phyloP scores from a whole-genome alignment of 306 rosid species.

The Cyclanthera cordifolia region DNA sequence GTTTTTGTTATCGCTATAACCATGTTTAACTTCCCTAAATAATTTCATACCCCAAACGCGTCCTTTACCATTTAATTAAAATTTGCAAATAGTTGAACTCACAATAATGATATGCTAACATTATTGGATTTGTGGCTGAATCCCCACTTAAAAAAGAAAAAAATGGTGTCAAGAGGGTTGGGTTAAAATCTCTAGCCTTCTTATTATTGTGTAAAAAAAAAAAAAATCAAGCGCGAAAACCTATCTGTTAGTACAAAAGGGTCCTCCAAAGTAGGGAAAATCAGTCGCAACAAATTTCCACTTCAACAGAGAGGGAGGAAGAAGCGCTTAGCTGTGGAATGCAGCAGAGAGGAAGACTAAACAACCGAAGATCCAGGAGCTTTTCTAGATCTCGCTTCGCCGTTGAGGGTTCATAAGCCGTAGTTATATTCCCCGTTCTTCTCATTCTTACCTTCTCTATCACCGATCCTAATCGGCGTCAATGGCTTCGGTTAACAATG shows the following conservation, averaged over 20 bases:
- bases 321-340: conserved; percentile 22
- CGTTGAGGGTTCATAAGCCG: conserved; percentile 47
- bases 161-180: too few relatives aligned
- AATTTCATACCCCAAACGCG: too few relatives aligned
- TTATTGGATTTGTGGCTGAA: too few relatives aligned
- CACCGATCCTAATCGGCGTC: conserved; percentile 8
- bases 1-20: too few relatives aligned
- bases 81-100: too few relatives aligned
- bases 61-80: too few relatives aligned
- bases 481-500: conserved; percentile 13
- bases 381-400: conserved; percentile 74
- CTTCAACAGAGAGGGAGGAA: not conserved
- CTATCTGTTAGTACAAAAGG: not conserved
- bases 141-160: too few relatives aligned
- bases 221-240: too few relatives aligned
- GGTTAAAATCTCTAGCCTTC: too few relatives aligned
- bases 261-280: conserved; percentile 4
- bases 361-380: conserved; percentile 80
- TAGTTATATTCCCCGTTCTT: not conserved
- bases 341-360: conserved; percentile 55
- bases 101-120: too few relatives aligned
- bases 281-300: not conserved
- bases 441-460: not conserved
- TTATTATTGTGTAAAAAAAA: too few relatives aligned
- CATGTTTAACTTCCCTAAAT: too few relatives aligned